These are phyloP conservation scores for Emmonsiellopsis sp. DNA, from an alignment of 2,329 filamentous ascomycete species.

Conservation along the genomic window DNA sequence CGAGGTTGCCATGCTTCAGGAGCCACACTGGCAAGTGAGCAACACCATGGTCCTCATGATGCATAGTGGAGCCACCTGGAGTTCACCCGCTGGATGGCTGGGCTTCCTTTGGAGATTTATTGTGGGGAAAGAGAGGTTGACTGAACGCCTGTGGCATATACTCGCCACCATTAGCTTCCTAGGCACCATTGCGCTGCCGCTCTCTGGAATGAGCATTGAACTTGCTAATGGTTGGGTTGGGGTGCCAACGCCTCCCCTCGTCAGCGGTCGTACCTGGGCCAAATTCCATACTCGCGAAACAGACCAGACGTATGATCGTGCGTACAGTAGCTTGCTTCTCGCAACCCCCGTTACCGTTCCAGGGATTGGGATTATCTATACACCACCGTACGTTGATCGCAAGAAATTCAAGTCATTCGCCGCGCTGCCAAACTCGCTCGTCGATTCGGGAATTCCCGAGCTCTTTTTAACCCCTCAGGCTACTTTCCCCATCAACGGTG, in stretches of 20 bases:
- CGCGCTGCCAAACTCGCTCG: background rate
- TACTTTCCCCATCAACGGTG: slow-evolving; percentile 2
- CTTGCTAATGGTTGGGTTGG: slow-evolving; percentile 5
- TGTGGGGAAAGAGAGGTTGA: background rate
- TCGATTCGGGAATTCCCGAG: background rate
- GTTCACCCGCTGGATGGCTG: background rate
- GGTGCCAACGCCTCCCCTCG: background rate
- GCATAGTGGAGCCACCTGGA: slow-evolving; percentile 3
- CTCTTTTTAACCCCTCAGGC: slow-evolving; percentile 6
- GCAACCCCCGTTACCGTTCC: background rate
- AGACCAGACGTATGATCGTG: background rate
- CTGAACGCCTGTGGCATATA: background rate
- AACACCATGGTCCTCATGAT: slow-evolving; percentile 4
- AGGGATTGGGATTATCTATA: slow-evolving; percentile 5
- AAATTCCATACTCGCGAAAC: slow-evolving; percentile 1
- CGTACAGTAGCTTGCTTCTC: background rate
- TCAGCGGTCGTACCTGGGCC: slow-evolving; percentile 1
- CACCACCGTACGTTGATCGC: slow-evolving; percentile 4
- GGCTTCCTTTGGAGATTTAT: background rate
- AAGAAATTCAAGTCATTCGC: background rate
- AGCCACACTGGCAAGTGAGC: slow-evolving; percentile 1
- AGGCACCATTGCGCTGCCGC: slow-evolving; percentile 3
- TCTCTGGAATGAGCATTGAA: slow-evolving; percentile 7
- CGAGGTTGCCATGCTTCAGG: slow-evolving; percentile 8
- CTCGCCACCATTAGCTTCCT: background rate